Evolutionary conservation across 2,329 filamentous ascomycete genomes (phyloP).

Genomic region (Botrytis sinoallii): DNA sequence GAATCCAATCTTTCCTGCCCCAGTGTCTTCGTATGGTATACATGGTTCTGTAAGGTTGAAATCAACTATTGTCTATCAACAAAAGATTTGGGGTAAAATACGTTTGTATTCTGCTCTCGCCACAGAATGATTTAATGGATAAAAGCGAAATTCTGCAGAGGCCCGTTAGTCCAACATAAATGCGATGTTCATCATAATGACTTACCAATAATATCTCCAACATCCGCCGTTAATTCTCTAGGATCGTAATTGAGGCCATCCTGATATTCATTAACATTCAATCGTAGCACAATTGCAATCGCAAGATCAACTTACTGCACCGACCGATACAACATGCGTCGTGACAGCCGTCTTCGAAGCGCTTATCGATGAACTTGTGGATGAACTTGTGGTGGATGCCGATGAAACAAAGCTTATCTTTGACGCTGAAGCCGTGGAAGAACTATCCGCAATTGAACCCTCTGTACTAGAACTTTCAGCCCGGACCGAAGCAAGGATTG

Average conservation of each 20-base stretch:
- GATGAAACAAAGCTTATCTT: not conserved
- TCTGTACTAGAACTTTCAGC: slow-evolving; percentile 3
- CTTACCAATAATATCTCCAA: slow-evolving; percentile 49
- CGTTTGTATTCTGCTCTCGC: slow-evolving; percentile 53
- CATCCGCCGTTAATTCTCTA: slow-evolving; percentile 38
- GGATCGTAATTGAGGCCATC: slow-evolving; percentile 39
- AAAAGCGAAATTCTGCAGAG: slow-evolving; percentile 53
- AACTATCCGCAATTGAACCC: not conserved
- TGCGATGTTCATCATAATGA: not conserved
- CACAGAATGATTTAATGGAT: slow-evolving; percentile 62
- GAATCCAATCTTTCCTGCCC: slow-evolving; percentile 49
- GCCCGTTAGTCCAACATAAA: slow-evolving; percentile 12
- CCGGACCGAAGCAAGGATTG: slow-evolving; percentile 8
- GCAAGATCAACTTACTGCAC: slow-evolving; percentile 32
- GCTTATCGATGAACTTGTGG: slow-evolving; percentile 19
- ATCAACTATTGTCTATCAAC: not conserved
- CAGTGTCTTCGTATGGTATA: slow-evolving; percentile 56
- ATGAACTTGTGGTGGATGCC: not conserved
- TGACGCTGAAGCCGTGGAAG: slow-evolving; percentile 1
- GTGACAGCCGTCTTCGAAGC: slow-evolving; percentile 26
- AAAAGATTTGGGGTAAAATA: not conserved
- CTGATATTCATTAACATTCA: slow-evolving; percentile 19
- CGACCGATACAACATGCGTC: slow-evolving; percentile 36
- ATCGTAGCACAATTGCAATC: slow-evolving; percentile 15
- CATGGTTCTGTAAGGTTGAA: slow-evolving; percentile 48